Evolutionary conservation across 164 flowering plant genomes (phyloP), one percentile per base, ranked within the genome.

Genomic region (Magnolia changhungtana): DNA sequence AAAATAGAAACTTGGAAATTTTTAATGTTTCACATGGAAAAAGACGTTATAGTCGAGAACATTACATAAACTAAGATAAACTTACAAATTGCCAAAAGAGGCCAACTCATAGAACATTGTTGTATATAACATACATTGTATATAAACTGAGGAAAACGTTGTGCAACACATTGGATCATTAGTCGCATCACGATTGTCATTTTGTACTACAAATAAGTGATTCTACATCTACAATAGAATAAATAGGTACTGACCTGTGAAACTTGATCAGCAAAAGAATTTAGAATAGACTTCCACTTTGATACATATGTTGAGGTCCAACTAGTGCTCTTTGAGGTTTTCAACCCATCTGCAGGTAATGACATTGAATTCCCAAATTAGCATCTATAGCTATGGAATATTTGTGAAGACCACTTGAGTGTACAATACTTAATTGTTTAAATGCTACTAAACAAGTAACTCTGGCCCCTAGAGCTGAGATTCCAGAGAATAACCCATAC

Each of bases 241-340:
- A 52, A 75, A 75, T 27, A 52, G 64, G 21, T 24, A 72, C 86
- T 64, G 76, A 94, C 99, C 93, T 96, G 97, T 49, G 97, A 90
- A 77, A 96, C 96, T 78, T 96, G 97, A 75, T 90, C 90, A 72
- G 98, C 94, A 72, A 96, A 78, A 65, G 93, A 84, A 82, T 91
- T 92, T 37, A 96, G 14, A 50, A 92, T 70, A 45, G 95, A 85
- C 79, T 90, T 96, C 98, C 97, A 96, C 83, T 87, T 86, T 50
- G 97, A 86, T 50, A 73, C 86, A 50, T 75, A 72, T 75, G 75
- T 64, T 63, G 88, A 74, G 52, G 68, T 72, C 74, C 79, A 64
- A 29, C 75, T 64, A 52, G 77, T 27, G 77, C 78, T 79, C 79
- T 82, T 90, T 61, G 70, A 73, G 75, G 77, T 79, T 76, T 82